phyloP scores from a whole-genome alignment of 371 early-diverging fungal species.

The Umbelopsis sp. region DNA sequence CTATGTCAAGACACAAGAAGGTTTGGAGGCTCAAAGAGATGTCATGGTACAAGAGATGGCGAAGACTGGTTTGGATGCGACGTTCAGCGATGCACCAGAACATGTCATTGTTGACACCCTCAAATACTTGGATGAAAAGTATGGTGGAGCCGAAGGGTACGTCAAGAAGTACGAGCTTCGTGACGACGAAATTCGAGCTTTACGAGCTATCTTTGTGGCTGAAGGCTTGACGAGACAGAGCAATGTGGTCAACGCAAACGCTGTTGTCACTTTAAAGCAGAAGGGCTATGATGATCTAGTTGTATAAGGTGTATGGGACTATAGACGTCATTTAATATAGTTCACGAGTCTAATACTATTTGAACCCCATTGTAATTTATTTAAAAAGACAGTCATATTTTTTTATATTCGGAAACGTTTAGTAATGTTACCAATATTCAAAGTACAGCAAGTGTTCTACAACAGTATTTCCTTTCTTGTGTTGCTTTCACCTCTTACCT shows the following conservation, averaged over 20 bases:
- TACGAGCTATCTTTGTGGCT: background rate
- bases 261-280: background rate
- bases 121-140: slow-evolving; percentile 4
- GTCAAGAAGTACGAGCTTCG: background rate
- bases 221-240: background rate
- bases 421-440: too few species aligned
- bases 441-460: too few species aligned
- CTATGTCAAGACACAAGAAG: slow-evolving; percentile 44
- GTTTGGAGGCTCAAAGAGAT: slow-evolving; percentile 29
- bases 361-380: background rate
- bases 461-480: too few species aligned
- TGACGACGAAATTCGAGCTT: slow-evolving; percentile 1
- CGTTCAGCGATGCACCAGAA: slow-evolving; percentile 43
- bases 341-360: background rate
- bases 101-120: slow-evolving; percentile 22
- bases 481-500: too few species aligned
- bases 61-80: slow-evolving; percentile 38
- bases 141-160: background rate
- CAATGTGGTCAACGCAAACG: background rate
- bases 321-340: background rate
- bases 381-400: too few species aligned
- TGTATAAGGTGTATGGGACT: background rate
- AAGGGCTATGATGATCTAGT: background rate
- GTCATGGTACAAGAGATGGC: slow-evolving; percentile 42
- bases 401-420: too few species aligned